Base-by-base conservation (phyloP, 31 red algal genomes). In the Asparagopsis taxiformis region DNA sequence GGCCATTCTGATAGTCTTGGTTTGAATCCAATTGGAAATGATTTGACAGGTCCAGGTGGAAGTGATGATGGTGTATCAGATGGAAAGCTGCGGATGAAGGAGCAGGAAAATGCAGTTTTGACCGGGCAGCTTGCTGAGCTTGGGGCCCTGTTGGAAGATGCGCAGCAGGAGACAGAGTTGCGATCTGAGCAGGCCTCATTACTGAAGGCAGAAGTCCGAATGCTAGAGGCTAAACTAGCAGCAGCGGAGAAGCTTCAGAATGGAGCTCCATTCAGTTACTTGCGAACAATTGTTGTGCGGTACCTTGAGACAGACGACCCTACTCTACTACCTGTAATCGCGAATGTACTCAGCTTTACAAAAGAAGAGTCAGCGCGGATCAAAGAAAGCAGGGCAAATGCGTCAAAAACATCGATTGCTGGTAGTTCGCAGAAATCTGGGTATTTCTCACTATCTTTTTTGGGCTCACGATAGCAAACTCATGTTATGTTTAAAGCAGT, bases 171-270 rank as follows among this genome's bases (percentile, higher is more conserved):
- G 30, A 49, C 55, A 0, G 23, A 10, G 10, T 33, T 75, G 34
- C 53, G 51, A 25, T 41, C 31, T 21, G 55, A 75, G 55, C 71
- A 75, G 30, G 49, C 56, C 15, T 43, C 21, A 3, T 30, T 75
- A 4, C 32, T 75, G 54, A 75, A 75, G 33, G 55, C 35, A 17
- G 71, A 75, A 60, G 71, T 75, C 22, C 31, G 34, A 0, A 48
- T 22, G 17, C 38, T 75, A 10, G 53, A 43, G 21, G 56, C 53
- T 15, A 75, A 62, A 32, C 71, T 75, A 11, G 53, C 71, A 8
- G 71, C 71, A 7, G 71, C 71, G 11, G 71, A 75, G 55, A 75
- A 60, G 38, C 36, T 75, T 16, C 28, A 75, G 32, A 62, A 62
- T 25, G 71, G 71, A 15, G 56, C 71, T 30, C 71, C 71, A 3